Evolutionary conservation across 495 filamentous ascomycete genomes (phyloP).

Genomic region (Penicillium dipodomyicola): DNA sequence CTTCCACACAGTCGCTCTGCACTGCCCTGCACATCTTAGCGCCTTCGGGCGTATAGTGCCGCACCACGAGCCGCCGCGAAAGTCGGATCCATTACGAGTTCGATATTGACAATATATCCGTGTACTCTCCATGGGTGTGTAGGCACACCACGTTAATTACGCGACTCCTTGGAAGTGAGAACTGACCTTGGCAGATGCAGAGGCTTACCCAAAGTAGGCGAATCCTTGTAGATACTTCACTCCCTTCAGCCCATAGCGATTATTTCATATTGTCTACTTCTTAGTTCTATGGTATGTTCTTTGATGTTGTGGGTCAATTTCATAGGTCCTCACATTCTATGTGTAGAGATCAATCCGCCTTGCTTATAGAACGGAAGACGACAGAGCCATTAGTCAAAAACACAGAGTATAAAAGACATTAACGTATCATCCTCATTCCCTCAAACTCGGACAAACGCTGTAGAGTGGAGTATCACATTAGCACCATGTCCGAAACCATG

Average conservation of each 20-base stretch:
- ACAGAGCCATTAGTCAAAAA: not conserved
- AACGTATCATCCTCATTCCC: not conserved
- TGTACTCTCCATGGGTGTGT: too few species aligned
- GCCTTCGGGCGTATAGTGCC: slow-evolving; percentile 17
- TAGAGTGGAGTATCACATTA: not conserved
- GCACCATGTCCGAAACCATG: not conserved
- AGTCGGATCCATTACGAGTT: slow-evolving; percentile 9
- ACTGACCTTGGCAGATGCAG: too few species aligned
- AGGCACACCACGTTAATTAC: too few species aligned
- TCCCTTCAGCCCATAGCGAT: too few species aligned
- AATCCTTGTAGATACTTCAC: too few species aligned
- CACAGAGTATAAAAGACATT: not conserved
- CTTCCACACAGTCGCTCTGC: slow-evolving; percentile 14
- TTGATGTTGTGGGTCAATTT: not conserved
- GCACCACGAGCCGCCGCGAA: slow-evolving; percentile 19
- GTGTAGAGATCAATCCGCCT: not conserved
- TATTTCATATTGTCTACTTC: too few species aligned
- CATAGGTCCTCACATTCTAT: not conserved
- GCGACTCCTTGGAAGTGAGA: too few species aligned
- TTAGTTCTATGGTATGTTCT: too few species aligned
- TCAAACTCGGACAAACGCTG: slow-evolving; percentile 10
- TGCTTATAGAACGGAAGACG: slow-evolving; percentile 1
- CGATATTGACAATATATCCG: not conserved
- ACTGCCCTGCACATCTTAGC: slow-evolving; percentile 20
- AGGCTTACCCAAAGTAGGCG: too few species aligned